phyloP scores from a whole-genome alignment of 306 rosid species.

The Vicia faba region DNA sequence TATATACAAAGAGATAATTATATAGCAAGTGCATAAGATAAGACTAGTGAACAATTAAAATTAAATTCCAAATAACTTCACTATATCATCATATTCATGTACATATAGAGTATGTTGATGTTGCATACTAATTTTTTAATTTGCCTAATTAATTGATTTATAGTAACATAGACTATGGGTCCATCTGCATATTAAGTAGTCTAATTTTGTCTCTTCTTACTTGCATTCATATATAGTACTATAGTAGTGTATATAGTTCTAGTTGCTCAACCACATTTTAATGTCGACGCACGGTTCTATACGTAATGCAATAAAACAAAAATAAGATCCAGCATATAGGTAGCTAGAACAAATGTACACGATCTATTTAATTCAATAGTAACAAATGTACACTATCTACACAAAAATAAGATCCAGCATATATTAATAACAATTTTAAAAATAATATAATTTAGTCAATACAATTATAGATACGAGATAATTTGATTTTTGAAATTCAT shows the following conservation, averaged over 20 bases:
- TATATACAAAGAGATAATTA: no score
- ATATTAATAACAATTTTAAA: no score
- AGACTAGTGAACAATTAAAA: slow-evolving; percentile 2
- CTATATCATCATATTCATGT: not conserved
- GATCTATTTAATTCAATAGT: no score
- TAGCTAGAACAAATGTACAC: not conserved
- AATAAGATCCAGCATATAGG: not conserved
- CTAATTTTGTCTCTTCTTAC: slow-evolving; percentile 14
- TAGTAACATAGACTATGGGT: slow-evolving; percentile 11
- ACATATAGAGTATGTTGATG: not conserved
- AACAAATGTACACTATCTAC: no score
- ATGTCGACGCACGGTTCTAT: slow-evolving; percentile 5
- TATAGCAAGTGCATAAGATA: not conserved
- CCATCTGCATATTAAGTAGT: slow-evolving; percentile 21
- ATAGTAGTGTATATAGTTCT: not conserved
- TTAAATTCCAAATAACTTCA: not conserved
- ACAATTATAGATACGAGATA: no score
- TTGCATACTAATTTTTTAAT: not conserved
- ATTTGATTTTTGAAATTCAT: no score
- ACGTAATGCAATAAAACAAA: not conserved
- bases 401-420: no score
- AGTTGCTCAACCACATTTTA: not conserved
- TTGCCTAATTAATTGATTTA: slow-evolving; percentile 9
- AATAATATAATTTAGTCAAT: no score
- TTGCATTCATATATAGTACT: not conserved